Evolutionary conservation across 2,329 filamentous ascomycete species (phyloP), one percentile per base, ranked within the genome.

Genomic region (Fusarium armeniacum): DNA sequence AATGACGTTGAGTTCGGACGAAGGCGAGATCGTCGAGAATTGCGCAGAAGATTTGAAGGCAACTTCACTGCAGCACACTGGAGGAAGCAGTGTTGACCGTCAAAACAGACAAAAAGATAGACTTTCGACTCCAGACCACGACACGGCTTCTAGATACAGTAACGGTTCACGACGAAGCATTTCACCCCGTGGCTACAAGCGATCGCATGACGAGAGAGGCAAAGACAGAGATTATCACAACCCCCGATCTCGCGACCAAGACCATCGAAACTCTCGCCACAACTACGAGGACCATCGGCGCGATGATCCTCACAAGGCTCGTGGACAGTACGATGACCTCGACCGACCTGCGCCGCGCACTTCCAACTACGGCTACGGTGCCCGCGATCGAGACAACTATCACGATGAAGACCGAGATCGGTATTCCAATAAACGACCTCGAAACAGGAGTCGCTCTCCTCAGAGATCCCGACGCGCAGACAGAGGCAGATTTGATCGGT

Each of bases 21-120:
- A 97, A 83, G 93, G 93, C 83, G 93, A 97, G 85, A 93, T 95
- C 81, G 83, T 91, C 80, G 92, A 94, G 83, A 88, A 88, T 83
- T 86, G 86, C 82, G 86, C 85, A 85, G 79, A 79, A 78, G 78
- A 84, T 76, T 83, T 82, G 81, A 96, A 96, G 93, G 93, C 93
- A 96, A 92, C 91, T 93, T 91, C 91, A 90, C 89, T 90, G 86
- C 85, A 87, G 86, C 87, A 86, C 81, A 83, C 87, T 86, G 89
- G 90, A 87, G 87, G 89, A 91, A 90, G 84, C 88, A 90, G 87
- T 88, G 90, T 97, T 97, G 92, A 97, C 93, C 92, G 91, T 89
- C 89, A 86, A 87, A 88, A 91, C 92, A 97, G 93, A 94, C 86
- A 82, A 83, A 89, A 86, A 82, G 85, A 82, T 80, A 87, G 84